These are phyloP conservation scores for Colletotrichum destructivum DNA, from an alignment of 2,329 filamentous ascomycete genomes.

Conservation along the genomic window DNA sequence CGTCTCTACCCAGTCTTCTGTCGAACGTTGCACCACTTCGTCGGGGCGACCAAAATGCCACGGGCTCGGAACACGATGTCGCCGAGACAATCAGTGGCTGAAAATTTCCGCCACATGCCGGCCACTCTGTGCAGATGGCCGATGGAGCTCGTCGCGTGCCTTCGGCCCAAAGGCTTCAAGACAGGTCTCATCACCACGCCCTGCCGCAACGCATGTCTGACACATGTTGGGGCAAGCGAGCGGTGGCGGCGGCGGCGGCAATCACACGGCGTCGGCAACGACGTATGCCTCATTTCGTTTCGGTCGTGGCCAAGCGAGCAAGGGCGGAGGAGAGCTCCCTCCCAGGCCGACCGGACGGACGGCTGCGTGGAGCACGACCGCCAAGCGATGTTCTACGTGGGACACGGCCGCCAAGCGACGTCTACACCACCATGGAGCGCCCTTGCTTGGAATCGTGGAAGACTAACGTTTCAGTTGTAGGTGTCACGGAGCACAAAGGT, in stretches of 20 bases:
- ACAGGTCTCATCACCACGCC: slow-evolving; percentile 28
- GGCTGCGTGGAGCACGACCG: not conserved
- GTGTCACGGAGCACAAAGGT: not conserved
- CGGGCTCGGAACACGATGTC: slow-evolving; percentile 10
- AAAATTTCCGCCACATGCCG: slow-evolving; percentile 8
- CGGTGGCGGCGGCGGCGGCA: not conserved
- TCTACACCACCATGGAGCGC: not conserved
- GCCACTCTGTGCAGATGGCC: not conserved
- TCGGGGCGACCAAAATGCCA: slow-evolving; percentile 7
- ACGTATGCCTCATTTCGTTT: not conserved
- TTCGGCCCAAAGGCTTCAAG: slow-evolving; percentile 8
- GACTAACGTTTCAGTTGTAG: not conserved
- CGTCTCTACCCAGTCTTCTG: slow-evolving; percentile 2
- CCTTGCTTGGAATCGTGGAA: not conserved
- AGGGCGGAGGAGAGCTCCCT: not conserved
- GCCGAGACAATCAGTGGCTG: slow-evolving; percentile 10
- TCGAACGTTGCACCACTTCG: not conserved
- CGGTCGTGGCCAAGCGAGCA: not conserved
- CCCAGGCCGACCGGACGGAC: not conserved
- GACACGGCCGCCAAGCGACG: no score
- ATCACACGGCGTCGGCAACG: not conserved
- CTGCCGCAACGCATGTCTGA: slow-evolving; percentile 19
- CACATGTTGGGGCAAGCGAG: slow-evolving; percentile 5
- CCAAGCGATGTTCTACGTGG: not conserved
- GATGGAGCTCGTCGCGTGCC: not conserved